phyloP scores from a whole-genome alignment of 1,284 basidiomycete species.

The Amylostereum chailletii region DNA sequence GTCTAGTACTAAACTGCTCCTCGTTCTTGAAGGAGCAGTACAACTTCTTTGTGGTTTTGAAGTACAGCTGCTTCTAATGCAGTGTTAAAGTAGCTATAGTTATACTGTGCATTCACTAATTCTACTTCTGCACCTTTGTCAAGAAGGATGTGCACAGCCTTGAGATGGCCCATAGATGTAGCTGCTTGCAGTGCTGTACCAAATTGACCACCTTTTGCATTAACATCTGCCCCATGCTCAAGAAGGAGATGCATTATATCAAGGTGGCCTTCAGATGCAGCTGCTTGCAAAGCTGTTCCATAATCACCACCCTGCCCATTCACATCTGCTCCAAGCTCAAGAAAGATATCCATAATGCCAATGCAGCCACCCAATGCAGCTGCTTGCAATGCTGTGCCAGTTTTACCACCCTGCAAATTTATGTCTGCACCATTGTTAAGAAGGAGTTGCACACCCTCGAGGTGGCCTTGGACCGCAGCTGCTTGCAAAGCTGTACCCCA shows the following conservation, averaged over 20 bases:
- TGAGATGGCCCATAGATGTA: not conserved
- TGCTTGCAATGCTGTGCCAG: not conserved
- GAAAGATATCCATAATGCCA: not conserved
- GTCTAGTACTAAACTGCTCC: too few species aligned
- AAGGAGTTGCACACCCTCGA: not conserved
- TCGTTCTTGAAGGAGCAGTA: too few species aligned
- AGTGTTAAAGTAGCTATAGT: too few species aligned
- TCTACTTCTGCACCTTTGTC: not conserved
- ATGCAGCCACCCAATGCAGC: not conserved
- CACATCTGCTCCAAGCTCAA: not conserved
- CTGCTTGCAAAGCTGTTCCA: constrained; percentile 1
- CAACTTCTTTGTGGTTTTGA: too few species aligned
- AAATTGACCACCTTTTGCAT: not conserved
- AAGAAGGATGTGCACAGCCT: not conserved
- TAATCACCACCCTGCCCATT: not conserved
- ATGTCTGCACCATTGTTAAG: not conserved
- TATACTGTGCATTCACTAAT: too few species aligned
- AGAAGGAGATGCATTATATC: not conserved
- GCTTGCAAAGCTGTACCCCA: not conserved
- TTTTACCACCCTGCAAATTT: not conserved
- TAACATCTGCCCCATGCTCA: not conserved
- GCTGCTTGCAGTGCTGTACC: not conserved
- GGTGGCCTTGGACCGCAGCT: not conserved
- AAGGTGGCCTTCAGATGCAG: not conserved
- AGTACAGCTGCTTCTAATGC: too few species aligned